Evolutionary conservation across 2,329 filamentous ascomycete genomes (phyloP).

Genomic region (Claviceps africana): DNA sequence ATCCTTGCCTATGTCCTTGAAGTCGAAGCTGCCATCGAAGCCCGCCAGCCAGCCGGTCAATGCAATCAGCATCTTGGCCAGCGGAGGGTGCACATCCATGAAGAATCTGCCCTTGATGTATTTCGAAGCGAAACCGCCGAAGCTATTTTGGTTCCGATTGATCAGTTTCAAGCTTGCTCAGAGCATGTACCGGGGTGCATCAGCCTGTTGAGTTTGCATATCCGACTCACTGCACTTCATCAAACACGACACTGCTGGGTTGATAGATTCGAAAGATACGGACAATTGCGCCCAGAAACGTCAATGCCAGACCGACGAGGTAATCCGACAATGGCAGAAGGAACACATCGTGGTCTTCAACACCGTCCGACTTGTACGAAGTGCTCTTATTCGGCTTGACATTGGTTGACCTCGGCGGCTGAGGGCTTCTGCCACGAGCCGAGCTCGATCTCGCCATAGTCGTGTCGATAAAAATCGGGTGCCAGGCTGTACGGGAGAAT

Average conservation of each 20-base stretch:
- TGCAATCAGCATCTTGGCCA: conserved; percentile 93
- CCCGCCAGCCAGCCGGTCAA: conserved; percentile 89
- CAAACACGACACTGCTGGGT: conserved; percentile 91
- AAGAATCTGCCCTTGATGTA: conserved; percentile 99
- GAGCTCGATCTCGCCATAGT: conserved; percentile 22
- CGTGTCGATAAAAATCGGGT: background rate
- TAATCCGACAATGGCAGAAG: conserved; percentile 74
- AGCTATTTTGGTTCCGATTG: conserved; percentile 38
- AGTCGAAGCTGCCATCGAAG: conserved; percentile 92
- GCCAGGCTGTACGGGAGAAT: background rate
- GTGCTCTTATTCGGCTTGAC: conserved; percentile 26
- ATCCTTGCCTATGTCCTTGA: conserved; percentile 99
- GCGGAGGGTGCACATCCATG: conserved; percentile 98
- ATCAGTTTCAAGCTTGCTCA: background rate
- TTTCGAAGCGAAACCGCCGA: conserved; percentile 94
- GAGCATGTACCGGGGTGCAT: background rate
- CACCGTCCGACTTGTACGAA: conserved; percentile 63
- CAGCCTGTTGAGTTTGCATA: background rate
- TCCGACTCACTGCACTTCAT: conserved; percentile 88
- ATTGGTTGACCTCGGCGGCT: conserved; percentile 18
- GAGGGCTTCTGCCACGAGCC: conserved; percentile 23
- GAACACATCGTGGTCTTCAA: conserved; percentile 85
- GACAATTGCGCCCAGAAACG: conserved; percentile 61
- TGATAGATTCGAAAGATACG: conserved; percentile 93
- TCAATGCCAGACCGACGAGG: conserved; percentile 58